A percentile compares a stretch with the other conserved stretches of the same genome.
Conservation (phyloP, 257 asterid genomes). For the Nicotiana benthamiana region DNA sequence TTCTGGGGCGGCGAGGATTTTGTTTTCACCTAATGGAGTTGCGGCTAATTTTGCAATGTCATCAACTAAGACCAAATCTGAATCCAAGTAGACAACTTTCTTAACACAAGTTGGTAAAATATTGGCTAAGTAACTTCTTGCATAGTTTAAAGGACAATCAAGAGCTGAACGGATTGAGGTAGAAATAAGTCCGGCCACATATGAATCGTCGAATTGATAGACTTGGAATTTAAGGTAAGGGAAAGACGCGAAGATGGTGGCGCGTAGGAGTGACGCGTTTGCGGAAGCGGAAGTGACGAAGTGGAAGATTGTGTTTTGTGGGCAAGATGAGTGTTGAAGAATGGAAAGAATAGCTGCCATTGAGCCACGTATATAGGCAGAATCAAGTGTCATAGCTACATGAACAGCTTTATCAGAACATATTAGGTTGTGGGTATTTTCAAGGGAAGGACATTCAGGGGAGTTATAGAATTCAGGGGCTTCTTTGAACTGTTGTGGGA, state of each 20-base stretch:
- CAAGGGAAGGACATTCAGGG: constrained; percentile 42
- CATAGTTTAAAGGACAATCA: constrained; percentile 89
- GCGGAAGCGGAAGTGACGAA: constrained; percentile 65
- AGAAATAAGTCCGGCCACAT: constrained; percentile 66
- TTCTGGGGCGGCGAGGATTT: constrained; percentile 89
- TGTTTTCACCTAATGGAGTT: constrained; percentile 37
- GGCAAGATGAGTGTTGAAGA: constrained; percentile 85
- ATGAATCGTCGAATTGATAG: constrained; percentile 47
- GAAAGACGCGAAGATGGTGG: constrained; percentile 52
- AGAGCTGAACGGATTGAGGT: constrained; percentile 95
- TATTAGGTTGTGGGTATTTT: neutral
- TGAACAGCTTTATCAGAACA: constrained; percentile 60
- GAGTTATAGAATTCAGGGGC: constrained; percentile 89
- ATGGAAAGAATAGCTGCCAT: constrained; percentile 82
- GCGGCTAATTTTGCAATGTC: constrained; percentile 65
- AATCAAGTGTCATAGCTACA: constrained; percentile 84
- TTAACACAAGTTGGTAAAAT: constrained; percentile 63
- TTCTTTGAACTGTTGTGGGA: constrained; percentile 47
- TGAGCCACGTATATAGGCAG: constrained; percentile 78
- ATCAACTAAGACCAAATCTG: constrained; percentile 75
- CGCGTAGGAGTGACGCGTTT: constrained; percentile 30
- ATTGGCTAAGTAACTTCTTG: constrained; percentile 74
- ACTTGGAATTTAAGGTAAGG: constrained; percentile 62
- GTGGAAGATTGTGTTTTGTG: constrained; percentile 62
- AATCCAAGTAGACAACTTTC: constrained; percentile 78